A percentile compares a stretch with the other conserved stretches of the same genome.
Conservation (phyloP, 1,284 basidiomycete genomes). For the Sutorius eximius region DNA sequence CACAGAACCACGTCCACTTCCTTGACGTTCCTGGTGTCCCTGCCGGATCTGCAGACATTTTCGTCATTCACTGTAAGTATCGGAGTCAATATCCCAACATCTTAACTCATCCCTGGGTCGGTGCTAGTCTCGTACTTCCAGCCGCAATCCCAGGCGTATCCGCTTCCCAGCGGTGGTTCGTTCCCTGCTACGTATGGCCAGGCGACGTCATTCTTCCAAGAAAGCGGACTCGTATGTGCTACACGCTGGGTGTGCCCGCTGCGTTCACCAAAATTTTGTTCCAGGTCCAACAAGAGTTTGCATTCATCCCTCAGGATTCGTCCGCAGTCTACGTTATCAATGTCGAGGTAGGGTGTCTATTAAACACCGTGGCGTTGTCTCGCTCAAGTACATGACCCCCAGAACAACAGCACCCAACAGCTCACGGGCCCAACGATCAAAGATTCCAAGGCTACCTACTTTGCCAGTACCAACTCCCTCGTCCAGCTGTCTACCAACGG, state of each 20-base stretch:
- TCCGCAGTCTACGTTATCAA: slow-evolving; percentile 79
- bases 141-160: slow-evolving; percentile 67
- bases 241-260: not conserved
- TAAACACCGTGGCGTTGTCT: not conserved
- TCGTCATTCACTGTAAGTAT: slow-evolving; percentile 82
- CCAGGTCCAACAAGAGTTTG: slow-evolving; percentile 79
- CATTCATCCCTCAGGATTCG: slow-evolving; percentile 81
- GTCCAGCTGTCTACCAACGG: slow-evolving; percentile 77
- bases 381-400: slow-evolving; percentile 8
- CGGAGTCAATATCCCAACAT: not conserved
- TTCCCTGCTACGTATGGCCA: slow-evolving; percentile 80
- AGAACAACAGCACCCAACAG: slow-evolving; percentile 76
- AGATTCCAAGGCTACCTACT: slow-evolving; percentile 70
- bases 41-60: slow-evolving; percentile 73
- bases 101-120: not conserved
- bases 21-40: slow-evolving; percentile 66
- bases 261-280: not conserved
- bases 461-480: slow-evolving; percentile 66
- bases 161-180: slow-evolving; percentile 43
- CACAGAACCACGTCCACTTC: slow-evolving; percentile 81
- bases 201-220: slow-evolving; percentile 74
- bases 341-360: slow-evolving; percentile 50
- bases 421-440: slow-evolving; percentile 68
- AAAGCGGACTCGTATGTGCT: slow-evolving; percentile 41
- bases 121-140: slow-evolving; percentile 75